These are phyloP conservation scores for Biscutella laevigata DNA, from an alignment of 441 rosid species.

Conservation along the genomic window DNA sequence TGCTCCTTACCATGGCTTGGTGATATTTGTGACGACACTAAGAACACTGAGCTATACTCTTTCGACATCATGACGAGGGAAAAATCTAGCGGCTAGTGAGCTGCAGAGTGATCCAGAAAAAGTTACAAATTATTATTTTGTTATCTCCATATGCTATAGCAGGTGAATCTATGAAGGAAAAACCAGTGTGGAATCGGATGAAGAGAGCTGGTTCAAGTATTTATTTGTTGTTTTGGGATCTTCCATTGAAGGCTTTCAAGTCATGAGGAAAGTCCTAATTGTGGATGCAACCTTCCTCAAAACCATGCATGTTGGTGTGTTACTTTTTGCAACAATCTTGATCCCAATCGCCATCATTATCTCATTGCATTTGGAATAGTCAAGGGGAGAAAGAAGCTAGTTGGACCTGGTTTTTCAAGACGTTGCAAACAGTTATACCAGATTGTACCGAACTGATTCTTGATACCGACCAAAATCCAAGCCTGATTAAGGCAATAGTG, in stretches of 20 bases:
- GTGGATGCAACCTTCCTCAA: background rate
- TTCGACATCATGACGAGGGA: too few species aligned
- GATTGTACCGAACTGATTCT: too few species aligned
- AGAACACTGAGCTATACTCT: too few species aligned
- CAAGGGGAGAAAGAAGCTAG: too few species aligned
- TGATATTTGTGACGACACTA: too few species aligned
- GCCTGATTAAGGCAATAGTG: background rate
- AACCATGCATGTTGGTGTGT: background rate
- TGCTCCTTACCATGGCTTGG: too few species aligned
- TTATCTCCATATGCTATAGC: background rate
- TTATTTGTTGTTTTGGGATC: background rate
- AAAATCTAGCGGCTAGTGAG: background rate
- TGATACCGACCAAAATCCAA: too few species aligned
- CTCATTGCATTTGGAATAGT: background rate
- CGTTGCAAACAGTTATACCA: too few species aligned
- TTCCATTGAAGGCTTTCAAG: background rate
- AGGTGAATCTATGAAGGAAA: background rate
- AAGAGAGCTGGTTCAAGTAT: background rate
- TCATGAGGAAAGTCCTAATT: background rate
- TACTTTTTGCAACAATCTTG: background rate
- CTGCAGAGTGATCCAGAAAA: background rate
- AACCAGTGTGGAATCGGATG: background rate
- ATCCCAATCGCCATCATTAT: too few species aligned
- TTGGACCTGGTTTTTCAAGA: too few species aligned
- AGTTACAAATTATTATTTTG: background rate